Percentiles rank a stretch among this genome's conserved stretches.
phyloP scores from a whole-genome alignment of 371 early-diverging fungal genomes.

The Mucor plumbeus region DNA sequence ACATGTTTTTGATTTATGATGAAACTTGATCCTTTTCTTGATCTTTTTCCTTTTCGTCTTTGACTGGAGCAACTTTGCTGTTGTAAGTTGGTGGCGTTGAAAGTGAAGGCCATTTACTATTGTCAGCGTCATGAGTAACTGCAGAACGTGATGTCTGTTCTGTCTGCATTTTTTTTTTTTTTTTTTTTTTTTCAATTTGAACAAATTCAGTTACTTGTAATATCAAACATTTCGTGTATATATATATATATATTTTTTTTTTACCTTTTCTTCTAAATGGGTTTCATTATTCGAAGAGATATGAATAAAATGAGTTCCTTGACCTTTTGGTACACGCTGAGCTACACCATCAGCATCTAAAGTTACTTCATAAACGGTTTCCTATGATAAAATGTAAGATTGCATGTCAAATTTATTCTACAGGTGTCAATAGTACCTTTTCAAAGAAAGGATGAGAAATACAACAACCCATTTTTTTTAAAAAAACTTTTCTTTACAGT shows the following conservation, averaged over 20 bases:
- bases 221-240: slow-evolving; percentile 4
- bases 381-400: slow-evolving; percentile 23
- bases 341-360: slow-evolving; percentile 52
- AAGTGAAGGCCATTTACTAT: slow-evolving; percentile 20
- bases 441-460: slow-evolving; percentile 37
- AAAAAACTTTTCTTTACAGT: not conserved
- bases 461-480: slow-evolving; percentile 49
- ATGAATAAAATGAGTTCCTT: slow-evolving; percentile 54
- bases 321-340: slow-evolving; percentile 48
- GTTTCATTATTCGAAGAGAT: slow-evolving; percentile 46
- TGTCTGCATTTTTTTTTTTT: slow-evolving; percentile 13
- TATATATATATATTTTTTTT: too few species aligned
- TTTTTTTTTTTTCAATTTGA: slow-evolving; percentile 8
- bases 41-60: slow-evolving; percentile 1
- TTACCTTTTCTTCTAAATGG: slow-evolving; percentile 41
- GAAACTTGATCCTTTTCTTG: slow-evolving; percentile 12
- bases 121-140: slow-evolving; percentile 10
- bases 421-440: slow-evolving; percentile 19
- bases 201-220: not conserved
- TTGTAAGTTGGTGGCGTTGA: slow-evolving; percentile 21
- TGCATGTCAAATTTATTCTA: not conserved
- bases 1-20: slow-evolving; percentile 12
- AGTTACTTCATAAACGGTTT: slow-evolving; percentile 50
- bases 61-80: slow-evolving; percentile 22
- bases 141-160: slow-evolving; percentile 15